Percentiles rank a stretch among this genome's conserved stretches.
Conservation (phyloP, 2,329 filamentous ascomycete genomes). For the Hymenoscyphus albidus region DNA sequence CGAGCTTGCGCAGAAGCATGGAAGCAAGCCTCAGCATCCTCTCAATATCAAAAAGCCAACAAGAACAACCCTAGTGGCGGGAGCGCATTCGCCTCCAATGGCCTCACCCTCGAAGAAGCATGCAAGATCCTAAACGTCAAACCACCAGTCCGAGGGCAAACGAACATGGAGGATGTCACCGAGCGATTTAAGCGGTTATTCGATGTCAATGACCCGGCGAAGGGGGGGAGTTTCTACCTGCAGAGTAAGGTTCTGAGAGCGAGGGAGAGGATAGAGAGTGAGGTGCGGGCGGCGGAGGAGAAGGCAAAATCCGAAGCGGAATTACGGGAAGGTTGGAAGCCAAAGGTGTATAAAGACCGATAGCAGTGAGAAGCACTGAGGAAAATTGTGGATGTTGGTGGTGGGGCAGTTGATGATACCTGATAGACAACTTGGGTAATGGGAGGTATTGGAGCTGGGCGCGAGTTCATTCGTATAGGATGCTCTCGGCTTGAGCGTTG, state of each 20-base stretch:
- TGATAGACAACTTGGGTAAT: conserved; percentile 6
- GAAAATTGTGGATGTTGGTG: conserved; percentile 11
- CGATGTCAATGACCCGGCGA: conserved; percentile 89
- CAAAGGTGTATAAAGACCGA: conserved; percentile 89
- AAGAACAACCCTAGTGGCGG: conserved; percentile 52
- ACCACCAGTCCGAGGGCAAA: conserved; percentile 72
- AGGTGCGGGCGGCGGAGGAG: conserved; percentile 69
- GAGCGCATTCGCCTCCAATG: conserved; percentile 48
- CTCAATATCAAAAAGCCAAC: conserved; percentile 73
- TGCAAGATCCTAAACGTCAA: conserved; percentile 97
- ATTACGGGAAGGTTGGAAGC: conserved; percentile 82
- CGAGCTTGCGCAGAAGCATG: conserved; percentile 93
- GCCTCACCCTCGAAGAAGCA: conserved; percentile 91
- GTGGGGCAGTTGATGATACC: conserved; percentile 9
- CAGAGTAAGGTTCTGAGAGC: conserved; percentile 95
- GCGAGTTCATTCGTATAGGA: conserved; percentile 13
- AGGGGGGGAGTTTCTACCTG: conserved; percentile 95
- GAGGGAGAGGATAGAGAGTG: conserved; percentile 85
- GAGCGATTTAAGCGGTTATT: conserved; percentile 92
- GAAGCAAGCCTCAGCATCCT: conserved; percentile 86
- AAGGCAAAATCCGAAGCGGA: conserved; percentile 73
- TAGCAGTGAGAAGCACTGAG: conserved; percentile 34
- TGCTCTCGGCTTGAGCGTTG: conserved; percentile 17
- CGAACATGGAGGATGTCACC: conserved; percentile 75
- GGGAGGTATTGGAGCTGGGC: conserved; percentile 5